phyloP scores from a whole-genome alignment of 1,284 basidiomycete genomes.

The Termitomyces sp. region DNA sequence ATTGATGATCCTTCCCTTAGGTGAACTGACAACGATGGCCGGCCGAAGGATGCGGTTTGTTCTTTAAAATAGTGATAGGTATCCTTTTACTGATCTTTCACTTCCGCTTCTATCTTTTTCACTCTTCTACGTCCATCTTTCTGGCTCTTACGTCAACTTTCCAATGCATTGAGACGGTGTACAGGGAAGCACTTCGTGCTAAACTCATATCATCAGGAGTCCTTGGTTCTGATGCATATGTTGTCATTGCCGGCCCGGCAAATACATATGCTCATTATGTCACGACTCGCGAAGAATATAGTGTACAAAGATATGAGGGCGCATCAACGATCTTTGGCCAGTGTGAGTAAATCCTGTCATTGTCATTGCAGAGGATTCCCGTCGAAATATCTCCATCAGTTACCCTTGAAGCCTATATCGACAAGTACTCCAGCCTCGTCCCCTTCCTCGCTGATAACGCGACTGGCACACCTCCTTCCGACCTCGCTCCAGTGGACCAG shows the following conservation, averaged over 20 bases:
- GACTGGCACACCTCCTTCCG: slow-evolving; percentile 45
- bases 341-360: slow-evolving; percentile 38
- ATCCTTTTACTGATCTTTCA: slow-evolving; percentile 10
- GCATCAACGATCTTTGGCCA: slow-evolving; percentile 78
- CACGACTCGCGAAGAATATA: slow-evolving; percentile 71
- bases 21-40: slow-evolving; percentile 52
- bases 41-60: slow-evolving; percentile 52
- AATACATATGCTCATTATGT: slow-evolving; percentile 80
- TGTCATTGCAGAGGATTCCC: slow-evolving; percentile 6
- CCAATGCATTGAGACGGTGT: neutral
- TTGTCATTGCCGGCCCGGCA: slow-evolving; percentile 74
- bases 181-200: slow-evolving; percentile 48
- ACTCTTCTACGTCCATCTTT: slow-evolving; percentile 9
- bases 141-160: slow-evolving; percentile 6
- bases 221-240: slow-evolving; percentile 61
- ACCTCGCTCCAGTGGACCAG: slow-evolving; percentile 64
- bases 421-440: slow-evolving; percentile 67
- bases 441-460: slow-evolving; percentile 53
- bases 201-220: slow-evolving; percentile 59
- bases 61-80: slow-evolving; percentile 6
- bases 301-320: slow-evolving; percentile 77
- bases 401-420: slow-evolving; percentile 76
- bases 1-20: slow-evolving; percentile 21
- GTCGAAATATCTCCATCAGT: slow-evolving; percentile 30
- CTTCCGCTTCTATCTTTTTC: slow-evolving; percentile 14